Evolutionary conservation across 169 alveolate genomes (phyloP).

Genomic region (Cryptosporidium bovis): DNA sequence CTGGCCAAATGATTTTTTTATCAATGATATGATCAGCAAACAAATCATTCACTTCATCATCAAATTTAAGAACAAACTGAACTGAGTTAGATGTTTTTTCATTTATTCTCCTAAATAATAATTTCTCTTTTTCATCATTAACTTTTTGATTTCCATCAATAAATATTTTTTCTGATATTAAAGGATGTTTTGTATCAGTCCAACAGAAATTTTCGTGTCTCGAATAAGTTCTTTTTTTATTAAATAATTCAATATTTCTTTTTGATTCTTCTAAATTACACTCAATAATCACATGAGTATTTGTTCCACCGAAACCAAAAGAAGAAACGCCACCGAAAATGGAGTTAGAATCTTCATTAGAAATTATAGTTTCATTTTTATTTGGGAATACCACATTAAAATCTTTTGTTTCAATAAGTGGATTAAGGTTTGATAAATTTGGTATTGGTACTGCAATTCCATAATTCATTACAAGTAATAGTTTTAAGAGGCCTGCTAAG

Average conservation of each 20-base stretch:
- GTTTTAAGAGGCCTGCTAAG: slow-evolving; percentile 69
- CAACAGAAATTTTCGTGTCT: slow-evolving; percentile 16
- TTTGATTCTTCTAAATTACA: slow-evolving; percentile 1
- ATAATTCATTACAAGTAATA: slow-evolving; percentile 28
- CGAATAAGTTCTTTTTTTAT: neutral
- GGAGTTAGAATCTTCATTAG: slow-evolving; percentile 14
- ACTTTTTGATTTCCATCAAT: neutral
- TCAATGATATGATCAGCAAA: slow-evolving; percentile 58
- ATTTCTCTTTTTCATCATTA: neutral
- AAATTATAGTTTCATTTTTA: slow-evolving; percentile 1
- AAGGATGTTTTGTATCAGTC: slow-evolving; percentile 69
- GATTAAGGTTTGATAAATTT: slow-evolving; percentile 29
- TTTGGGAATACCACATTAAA: slow-evolving; percentile 26
- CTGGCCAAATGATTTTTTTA: slow-evolving; percentile 50
- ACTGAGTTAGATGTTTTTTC: neutral
- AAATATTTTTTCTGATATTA: slow-evolving; percentile 29
- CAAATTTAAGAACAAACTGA: slow-evolving; percentile 18
- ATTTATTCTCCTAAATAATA: slow-evolving; percentile 15
- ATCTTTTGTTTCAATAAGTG: slow-evolving; percentile 33
- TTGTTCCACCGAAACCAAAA: slow-evolving; percentile 74
- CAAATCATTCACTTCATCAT: slow-evolving; percentile 7
- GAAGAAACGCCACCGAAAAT: slow-evolving; percentile 60
- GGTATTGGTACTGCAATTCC: slow-evolving; percentile 67
- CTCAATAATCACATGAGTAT: slow-evolving; percentile 68
- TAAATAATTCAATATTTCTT: slow-evolving; percentile 4